Evolutionary conservation across 2,329 filamentous ascomycete genomes (phyloP).

Genomic region (Claviceps sp.): DNA sequence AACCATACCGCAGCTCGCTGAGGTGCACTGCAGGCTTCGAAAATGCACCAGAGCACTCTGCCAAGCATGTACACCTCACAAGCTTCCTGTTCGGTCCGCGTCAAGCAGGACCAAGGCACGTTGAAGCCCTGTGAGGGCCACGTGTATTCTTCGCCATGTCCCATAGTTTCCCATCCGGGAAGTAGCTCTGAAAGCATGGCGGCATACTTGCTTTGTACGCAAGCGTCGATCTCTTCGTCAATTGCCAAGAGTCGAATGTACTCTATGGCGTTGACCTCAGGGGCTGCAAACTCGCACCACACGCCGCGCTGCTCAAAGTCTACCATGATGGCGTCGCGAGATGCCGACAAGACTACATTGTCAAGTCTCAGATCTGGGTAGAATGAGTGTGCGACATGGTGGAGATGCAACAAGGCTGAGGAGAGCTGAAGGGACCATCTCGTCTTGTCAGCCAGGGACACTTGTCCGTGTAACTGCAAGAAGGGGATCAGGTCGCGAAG

Average conservation of each 20-base stretch:
- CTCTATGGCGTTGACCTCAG: conserved; percentile 46
- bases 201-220: conserved; percentile 27
- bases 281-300: conserved; percentile 48
- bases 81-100: conserved; percentile 36
- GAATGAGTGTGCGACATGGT: conserved; percentile 30
- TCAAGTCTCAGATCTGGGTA: conserved; percentile 48
- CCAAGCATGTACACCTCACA: conserved; percentile 52
- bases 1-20: conserved; percentile 44
- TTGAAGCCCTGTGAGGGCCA: conserved; percentile 40
- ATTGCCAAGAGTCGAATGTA: conserved; percentile 41
- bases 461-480: conserved; percentile 30
- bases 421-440: conserved; percentile 42
- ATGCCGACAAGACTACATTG: conserved; percentile 40
- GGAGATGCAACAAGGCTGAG: conserved; percentile 36
- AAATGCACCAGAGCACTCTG: conserved; percentile 48
- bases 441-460: conserved; percentile 31
- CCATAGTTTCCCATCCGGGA: conserved; percentile 30
- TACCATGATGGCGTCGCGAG: conserved; percentile 38
- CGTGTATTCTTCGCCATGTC: conserved; percentile 28
- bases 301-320: conserved; percentile 51
- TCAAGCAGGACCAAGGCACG: conserved; percentile 42
- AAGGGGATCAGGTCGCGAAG: conserved; percentile 42
- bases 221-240: conserved; percentile 30
- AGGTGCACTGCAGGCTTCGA: conserved; percentile 45
- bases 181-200: conserved; percentile 29